Base-by-base conservation (phyloP, 1,284 basidiomycete genomes). In the Schizophyllum amplum region DNA sequence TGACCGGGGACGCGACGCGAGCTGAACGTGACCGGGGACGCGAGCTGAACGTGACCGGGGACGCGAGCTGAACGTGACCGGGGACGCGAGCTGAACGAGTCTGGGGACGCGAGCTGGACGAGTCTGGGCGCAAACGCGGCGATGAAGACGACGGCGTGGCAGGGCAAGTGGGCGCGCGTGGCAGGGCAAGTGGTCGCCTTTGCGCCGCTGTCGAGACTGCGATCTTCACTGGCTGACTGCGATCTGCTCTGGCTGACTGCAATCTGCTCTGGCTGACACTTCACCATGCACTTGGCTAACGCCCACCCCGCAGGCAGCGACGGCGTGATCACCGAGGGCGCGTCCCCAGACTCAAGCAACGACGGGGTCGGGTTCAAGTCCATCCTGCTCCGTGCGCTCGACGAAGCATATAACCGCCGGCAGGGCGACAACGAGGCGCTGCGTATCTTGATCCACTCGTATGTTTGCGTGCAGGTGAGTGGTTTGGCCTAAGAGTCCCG, bases 291-390 rank as follows among this genome's bases (percentile, higher is more conserved):
- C 17, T 4, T 2, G 11, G 33, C 11, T 9, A 9, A 9, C 7
- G 48, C 21, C 4, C 24, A n/a, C 15, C 48, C 4, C 9, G 11
- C 48, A 50, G 48, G 48, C 7, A 60, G 62, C 3, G 68, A 79
- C 56, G 78, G 77, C 3, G 70, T 81, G 27, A 78, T 80, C 59
- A 79, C 75, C 20, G 78, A 80, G 62, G 78, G 77, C 22, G 68
- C 72, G 3, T 71, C 68, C 61, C 68, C 67, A 9, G 65, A 60
- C 11, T 60, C 61, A 13, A 72, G 78, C 59, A 75, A 77, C 57
- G 78, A 80, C 58, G 71, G 67, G 15, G 74, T 77, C 27, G 76
- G 76, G 1, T 80, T 80, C 67, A 81, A 81, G 69, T 21, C 76
- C 47, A 64, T 79, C 46, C 71, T 76, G 60, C 72, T 81, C 55